Percentiles rank a stretch among this genome's conserved stretches.
phyloP scores from a whole-genome alignment of 1,139 yeast genomes.

The Diutina scorzettiae region DNA sequence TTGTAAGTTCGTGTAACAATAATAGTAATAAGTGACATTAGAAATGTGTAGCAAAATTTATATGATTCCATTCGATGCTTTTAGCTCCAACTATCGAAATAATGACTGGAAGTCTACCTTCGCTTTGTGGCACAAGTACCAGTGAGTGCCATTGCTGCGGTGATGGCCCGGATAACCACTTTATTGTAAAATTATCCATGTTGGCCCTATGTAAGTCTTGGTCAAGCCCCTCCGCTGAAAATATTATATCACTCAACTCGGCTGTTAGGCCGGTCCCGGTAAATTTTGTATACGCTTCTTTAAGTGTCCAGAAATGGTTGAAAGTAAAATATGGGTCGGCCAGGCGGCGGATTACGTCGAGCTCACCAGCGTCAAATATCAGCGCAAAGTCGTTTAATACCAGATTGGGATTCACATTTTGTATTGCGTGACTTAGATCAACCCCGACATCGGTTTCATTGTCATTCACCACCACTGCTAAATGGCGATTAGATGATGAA shows the following conservation, averaged over 20 bases:
- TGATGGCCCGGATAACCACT: no score
- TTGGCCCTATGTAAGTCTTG: no score
- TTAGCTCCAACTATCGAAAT: background rate
- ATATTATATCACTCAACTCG: slow-evolving; percentile 3
- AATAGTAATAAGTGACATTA: background rate
- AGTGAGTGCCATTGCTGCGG: background rate
- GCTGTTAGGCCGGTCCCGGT: slow-evolving; percentile 49
- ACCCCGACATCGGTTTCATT: background rate
- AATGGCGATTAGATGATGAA: background rate
- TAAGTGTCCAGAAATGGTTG: slow-evolving; percentile 59
- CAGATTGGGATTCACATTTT: background rate
- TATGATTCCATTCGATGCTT: background rate
- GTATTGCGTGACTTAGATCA: background rate
- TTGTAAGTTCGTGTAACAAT: background rate
- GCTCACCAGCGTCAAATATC: background rate
- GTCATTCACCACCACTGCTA: slow-evolving; percentile 3
- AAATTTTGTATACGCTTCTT: slow-evolving; percentile 57
- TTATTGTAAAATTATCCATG: no score
- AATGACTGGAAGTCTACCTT: background rate
- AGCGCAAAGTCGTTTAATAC: background rate
- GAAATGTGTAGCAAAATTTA: background rate
- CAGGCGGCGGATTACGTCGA: background rate
- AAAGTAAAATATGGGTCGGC: slow-evolving; percentile 18
- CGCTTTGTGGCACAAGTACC: background rate
- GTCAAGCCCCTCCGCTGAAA: no score